These are phyloP conservation scores for Nymphaea thermarum DNA, from an alignment of 164 flowering plant genomes.

Conservation along the genomic window DNA sequence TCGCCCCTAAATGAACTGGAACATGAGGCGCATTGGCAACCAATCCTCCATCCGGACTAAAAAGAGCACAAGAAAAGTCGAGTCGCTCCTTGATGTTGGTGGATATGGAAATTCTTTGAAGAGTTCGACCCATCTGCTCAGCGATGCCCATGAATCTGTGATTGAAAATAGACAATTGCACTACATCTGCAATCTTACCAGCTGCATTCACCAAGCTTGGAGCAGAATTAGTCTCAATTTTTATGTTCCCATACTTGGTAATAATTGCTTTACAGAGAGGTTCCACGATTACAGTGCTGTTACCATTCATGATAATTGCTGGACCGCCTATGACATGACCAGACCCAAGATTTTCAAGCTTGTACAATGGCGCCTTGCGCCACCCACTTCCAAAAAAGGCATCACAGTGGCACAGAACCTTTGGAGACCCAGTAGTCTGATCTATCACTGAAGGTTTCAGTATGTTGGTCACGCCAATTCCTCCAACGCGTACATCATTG, in stretches of 20 bases:
- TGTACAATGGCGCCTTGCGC: slow-evolving; percentile 63
- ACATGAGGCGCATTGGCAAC: slow-evolving; percentile 99
- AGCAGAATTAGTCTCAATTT: slow-evolving; percentile 51
- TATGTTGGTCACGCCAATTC: slow-evolving; percentile 79
- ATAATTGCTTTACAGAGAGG: slow-evolving; percentile 69
- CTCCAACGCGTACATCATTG: slow-evolving; percentile 90
- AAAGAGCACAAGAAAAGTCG: slow-evolving; percentile 96
- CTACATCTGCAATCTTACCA: slow-evolving; percentile 83
- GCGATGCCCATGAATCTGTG: slow-evolving; percentile 99
- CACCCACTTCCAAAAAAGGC: slow-evolving; percentile 68
- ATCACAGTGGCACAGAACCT: slow-evolving; percentile 43
- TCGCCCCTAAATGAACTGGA: slow-evolving; percentile 96
- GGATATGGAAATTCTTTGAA: slow-evolving; percentile 94
- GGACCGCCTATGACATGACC: slow-evolving; percentile 72
- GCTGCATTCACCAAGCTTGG: slow-evolving; percentile 25
- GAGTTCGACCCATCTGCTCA: slow-evolving; percentile 97
- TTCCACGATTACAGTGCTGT: slow-evolving; percentile 91
- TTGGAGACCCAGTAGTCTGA: slow-evolving; percentile 27
- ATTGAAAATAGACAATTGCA: slow-evolving; percentile 90
- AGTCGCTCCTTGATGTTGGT: slow-evolving; percentile 94
- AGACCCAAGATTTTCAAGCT: slow-evolving; percentile 70
- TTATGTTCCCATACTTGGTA: slow-evolving; percentile 81
- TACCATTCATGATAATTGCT: slow-evolving; percentile 91
- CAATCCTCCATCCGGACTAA: slow-evolving; percentile 91
- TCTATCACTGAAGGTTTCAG: slow-evolving; percentile 49